Percentiles rank a stretch among this genome's conserved stretches.
Conservation (phyloP, 208 protist species). For the Trypanosomatidae sp. region DNA sequence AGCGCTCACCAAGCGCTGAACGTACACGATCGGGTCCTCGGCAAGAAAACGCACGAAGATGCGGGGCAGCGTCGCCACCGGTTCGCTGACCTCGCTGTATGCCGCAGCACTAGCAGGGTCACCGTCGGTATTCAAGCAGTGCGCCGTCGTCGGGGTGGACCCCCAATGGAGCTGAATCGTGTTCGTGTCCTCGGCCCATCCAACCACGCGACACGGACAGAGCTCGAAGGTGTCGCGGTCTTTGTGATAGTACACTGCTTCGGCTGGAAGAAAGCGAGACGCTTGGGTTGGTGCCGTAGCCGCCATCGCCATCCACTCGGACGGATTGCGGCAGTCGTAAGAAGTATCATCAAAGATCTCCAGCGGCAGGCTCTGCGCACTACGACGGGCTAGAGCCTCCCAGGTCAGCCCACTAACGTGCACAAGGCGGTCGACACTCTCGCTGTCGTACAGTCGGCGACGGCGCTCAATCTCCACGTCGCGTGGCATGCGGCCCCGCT, state of each 20-base stretch:
- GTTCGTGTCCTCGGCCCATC: slow-evolving; percentile 72
- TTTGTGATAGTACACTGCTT: slow-evolving; percentile 58
- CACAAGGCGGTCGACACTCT: slow-evolving; percentile 81
- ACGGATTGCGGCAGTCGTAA: slow-evolving; percentile 90
- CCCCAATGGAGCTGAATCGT: slow-evolving; percentile 78
- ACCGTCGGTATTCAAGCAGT: background rate
- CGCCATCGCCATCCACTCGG: slow-evolving; percentile 93
- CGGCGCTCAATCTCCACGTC: slow-evolving; percentile 95
- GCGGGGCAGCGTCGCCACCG: slow-evolving; percentile 56
- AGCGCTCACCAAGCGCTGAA: slow-evolving; percentile 80
- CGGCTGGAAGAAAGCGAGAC: slow-evolving; percentile 80
- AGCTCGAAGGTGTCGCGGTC: slow-evolving; percentile 47
- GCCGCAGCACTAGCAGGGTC: background rate
- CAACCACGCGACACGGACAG: slow-evolving; percentile 84
- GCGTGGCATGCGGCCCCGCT: slow-evolving; percentile 89
- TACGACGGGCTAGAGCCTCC: slow-evolving; percentile 58
- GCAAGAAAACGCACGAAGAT: slow-evolving; percentile 88
- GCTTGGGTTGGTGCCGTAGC: slow-evolving; percentile 26
- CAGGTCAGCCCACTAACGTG: slow-evolving; percentile 67
- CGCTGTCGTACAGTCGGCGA: slow-evolving; percentile 89
- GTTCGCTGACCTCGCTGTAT: background rate
- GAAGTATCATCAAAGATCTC: slow-evolving; percentile 97
- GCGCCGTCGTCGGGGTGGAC: slow-evolving; percentile 10
- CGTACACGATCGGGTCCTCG: slow-evolving; percentile 90
- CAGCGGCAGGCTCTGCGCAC: slow-evolving; percentile 80